These are phyloP conservation scores for Colletotrichum cordylinicola DNA, from an alignment of 2,329 filamentous ascomycete species.

Conservation along the genomic window DNA sequence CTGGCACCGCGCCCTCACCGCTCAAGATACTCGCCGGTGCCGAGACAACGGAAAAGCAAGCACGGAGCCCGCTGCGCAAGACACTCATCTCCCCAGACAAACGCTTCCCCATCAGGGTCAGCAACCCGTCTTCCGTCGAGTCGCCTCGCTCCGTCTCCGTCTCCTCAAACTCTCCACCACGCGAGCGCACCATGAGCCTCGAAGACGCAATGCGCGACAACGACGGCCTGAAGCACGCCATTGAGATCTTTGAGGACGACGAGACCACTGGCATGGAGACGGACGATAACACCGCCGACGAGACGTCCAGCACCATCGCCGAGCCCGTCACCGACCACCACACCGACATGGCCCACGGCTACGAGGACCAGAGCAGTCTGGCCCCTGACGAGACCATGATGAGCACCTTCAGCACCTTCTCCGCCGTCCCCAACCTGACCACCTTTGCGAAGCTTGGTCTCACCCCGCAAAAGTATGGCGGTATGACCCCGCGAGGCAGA, in stretches of 20 bases:
- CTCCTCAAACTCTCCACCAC: slow-evolving; percentile 16
- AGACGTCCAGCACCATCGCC: slow-evolving; percentile 24
- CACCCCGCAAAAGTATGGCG: slow-evolving; percentile 61
- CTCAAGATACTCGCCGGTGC: slow-evolving; percentile 57
- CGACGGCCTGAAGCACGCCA: slow-evolving; percentile 61
- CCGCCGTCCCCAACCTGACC: slow-evolving; percentile 86
- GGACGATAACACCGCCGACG: slow-evolving; percentile 25
- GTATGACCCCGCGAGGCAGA: slow-evolving; percentile 43
- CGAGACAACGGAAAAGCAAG: slow-evolving; percentile 32
- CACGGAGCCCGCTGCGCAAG: slow-evolving; percentile 46
- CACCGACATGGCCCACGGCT: slow-evolving; percentile 29
- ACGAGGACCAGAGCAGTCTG: slow-evolving; percentile 38
- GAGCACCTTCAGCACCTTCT: slow-evolving; percentile 89
- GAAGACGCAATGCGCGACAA: slow-evolving; percentile 62
- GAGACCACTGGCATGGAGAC: slow-evolving; percentile 24
- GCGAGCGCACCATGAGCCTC: slow-evolving; percentile 49
- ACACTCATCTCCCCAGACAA: slow-evolving; percentile 41
- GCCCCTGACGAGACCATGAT: slow-evolving; percentile 74
- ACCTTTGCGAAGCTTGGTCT: slow-evolving; percentile 78
- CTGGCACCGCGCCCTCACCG: slow-evolving; percentile 62
- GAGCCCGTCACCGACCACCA: slow-evolving; percentile 17
- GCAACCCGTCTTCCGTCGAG: slow-evolving; percentile 30
- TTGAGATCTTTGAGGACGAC: slow-evolving; percentile 68
- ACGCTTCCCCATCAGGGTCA: slow-evolving; percentile 67
- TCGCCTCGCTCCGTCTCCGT: slow-evolving; percentile 18